Base-by-base conservation (phyloP, 2,329 filamentous ascomycete species). In the Intubia oerlemansii region DNA sequence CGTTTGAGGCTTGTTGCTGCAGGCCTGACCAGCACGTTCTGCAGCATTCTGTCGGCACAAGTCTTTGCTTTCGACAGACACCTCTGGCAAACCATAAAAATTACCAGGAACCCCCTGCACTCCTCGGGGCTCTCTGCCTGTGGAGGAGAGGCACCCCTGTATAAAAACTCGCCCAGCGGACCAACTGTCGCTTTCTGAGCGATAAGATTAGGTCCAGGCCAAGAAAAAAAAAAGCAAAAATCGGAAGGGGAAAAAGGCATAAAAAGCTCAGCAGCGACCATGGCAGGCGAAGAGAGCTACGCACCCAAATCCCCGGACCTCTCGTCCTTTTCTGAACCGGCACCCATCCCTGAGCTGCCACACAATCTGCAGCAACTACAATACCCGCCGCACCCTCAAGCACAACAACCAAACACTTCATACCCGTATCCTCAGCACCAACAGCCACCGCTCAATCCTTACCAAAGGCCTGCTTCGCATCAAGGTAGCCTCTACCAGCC, bases 231-330 rank as follows among this genome's bases (percentile, higher is more conserved):
- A 26, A 4, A 21, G 21, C 21, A 17, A n/a, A 30, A 21, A 28
- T 14, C 23, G 13, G 24, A 27, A 19, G 14, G 14, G n/a, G 17
- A 16, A 22, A 25, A 13, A 21, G 9, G 10, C 7, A 28, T 25
- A 25, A 20, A 18, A 14, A 16, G 7, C 10, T 11, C 7, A 30
- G 19, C 9, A 18, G 21, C 14, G 10, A 11, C 50, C 51, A 63
- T 64, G 52, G 54, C 52, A 39, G 52, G 54, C 43, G 56, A 59
- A 42, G n/a, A n/a, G n/a, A 51, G 48, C 35, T 67, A 66, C 50
- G 61, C 57, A 39, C 63, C 63, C 39, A 62, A 57, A 46, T 66
- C 62, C 41, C 63, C 63, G 43, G 62, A 67, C 51, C 55, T 67
- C 38, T 66, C 62, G 34, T 63, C 57, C 34, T 61, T 56, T 41